These are phyloP conservation scores for Xerocomus amazonicus DNA, from an alignment of 1,284 basidiomycete genomes.

Conservation along the genomic window DNA sequence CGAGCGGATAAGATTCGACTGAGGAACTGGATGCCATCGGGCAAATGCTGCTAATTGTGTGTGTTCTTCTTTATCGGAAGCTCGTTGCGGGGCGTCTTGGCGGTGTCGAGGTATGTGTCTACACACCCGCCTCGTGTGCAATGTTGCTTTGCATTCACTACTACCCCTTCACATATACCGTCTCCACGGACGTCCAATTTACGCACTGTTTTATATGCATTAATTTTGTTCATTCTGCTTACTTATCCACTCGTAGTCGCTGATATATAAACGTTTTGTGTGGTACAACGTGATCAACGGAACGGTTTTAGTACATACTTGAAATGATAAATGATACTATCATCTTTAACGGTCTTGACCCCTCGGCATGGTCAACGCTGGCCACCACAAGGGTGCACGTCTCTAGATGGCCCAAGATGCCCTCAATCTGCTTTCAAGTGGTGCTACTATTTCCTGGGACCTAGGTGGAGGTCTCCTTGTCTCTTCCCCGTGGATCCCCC, in stretches of 20 bases:
- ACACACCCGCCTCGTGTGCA: slow-evolving; percentile 4
- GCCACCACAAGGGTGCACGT: not conserved
- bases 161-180: slow-evolving; percentile 28
- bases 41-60: slow-evolving; percentile 46
- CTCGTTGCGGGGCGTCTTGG: not conserved
- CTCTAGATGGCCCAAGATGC: not conserved
- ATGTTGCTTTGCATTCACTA: slow-evolving; percentile 7
- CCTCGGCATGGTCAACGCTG: not conserved
- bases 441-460: not conserved
- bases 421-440: slow-evolving; percentile 3
- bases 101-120: slow-evolving; percentile 17
- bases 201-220: slow-evolving; percentile 12
- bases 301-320: slow-evolving; percentile 1
- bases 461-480: not conserved
- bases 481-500: no score
- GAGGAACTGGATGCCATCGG: slow-evolving; percentile 55
- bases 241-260: slow-evolving; percentile 19
- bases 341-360: no score
- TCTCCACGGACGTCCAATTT: slow-evolving; percentile 5
- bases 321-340: no score
- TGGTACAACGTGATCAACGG: slow-evolving; percentile 5
- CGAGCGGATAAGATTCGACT: slow-evolving; percentile 57
- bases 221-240: slow-evolving; percentile 8
- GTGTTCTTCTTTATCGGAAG: slow-evolving; percentile 2
- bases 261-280: slow-evolving; percentile 20